These are phyloP conservation scores for Chlorociboria aeruginascens DNA, from an alignment of 495 filamentous ascomycete genomes.

Conservation along the genomic window DNA sequence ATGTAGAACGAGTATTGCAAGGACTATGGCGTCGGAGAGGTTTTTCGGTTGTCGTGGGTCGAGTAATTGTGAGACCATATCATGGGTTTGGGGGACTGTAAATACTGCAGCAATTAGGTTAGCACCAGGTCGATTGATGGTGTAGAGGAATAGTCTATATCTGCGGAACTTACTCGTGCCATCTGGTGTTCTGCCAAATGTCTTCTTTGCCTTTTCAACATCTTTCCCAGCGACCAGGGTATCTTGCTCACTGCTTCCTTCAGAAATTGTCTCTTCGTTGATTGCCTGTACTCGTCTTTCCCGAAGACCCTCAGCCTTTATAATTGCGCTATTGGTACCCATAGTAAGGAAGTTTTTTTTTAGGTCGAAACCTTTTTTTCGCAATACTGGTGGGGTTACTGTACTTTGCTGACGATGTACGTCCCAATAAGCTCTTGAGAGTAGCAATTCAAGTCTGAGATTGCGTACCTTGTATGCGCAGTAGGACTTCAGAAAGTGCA, in stretches of 20 bases:
- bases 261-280: constrained; percentile 26
- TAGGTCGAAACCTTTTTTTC: too few species aligned
- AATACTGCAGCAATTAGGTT: constrained; percentile 50
- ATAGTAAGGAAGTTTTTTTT: too few species aligned
- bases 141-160: neutral
- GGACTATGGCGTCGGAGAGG: constrained; percentile 66
- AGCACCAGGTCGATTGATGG: neutral
- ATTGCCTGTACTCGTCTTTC: constrained; percentile 30
- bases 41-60: constrained; percentile 96
- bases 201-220: constrained; percentile 48
- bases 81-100: constrained; percentile 89
- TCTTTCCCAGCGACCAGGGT: constrained; percentile 5
- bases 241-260: constrained; percentile 20
- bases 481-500: too few species aligned
- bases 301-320: constrained; percentile 23
- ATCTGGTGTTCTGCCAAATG: constrained; percentile 84
- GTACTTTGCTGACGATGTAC: too few species aligned
- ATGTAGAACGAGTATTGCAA: constrained; percentile 67
- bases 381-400: too few species aligned
- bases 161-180: constrained; percentile 57
- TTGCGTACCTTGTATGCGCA: too few species aligned
- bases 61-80: constrained; percentile 96
- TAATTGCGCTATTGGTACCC: too few species aligned
- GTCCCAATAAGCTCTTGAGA: too few species aligned
- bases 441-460: too few species aligned